Evolutionary conservation across 306 rosid species (phyloP).

Genomic region (Medicago lupulina): DNA sequence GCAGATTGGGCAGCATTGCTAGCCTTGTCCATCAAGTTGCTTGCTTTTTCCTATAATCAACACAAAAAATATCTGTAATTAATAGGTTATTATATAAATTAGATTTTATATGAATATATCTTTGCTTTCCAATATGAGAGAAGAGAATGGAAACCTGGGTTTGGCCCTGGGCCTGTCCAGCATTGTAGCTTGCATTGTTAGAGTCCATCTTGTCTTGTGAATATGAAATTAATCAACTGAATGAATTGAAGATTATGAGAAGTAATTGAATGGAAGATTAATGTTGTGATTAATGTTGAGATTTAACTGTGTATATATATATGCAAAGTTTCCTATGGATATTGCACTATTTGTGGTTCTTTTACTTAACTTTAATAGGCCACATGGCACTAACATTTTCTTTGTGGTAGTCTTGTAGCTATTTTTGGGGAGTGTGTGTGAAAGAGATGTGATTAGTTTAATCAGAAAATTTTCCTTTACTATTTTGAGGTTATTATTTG

Average conservation of each 20-base stretch:
- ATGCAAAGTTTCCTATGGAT: background rate
- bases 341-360: background rate
- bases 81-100: background rate
- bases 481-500: background rate
- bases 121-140: no score
- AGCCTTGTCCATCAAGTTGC: conserved; percentile 59
- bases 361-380: no score
- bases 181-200: conserved; percentile 48
- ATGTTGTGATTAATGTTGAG: background rate
- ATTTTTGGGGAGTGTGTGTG: conserved; percentile 6
- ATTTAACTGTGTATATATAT: conserved; percentile 13
- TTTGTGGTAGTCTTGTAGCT: conserved; percentile 9
- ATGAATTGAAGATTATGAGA: conserved; percentile 14
- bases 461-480: background rate
- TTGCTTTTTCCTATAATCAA: conserved; percentile 60
- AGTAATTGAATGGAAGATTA: background rate
- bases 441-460: background rate
- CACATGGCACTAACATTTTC: background rate
- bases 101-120: no score
- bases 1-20: conserved; percentile 60
- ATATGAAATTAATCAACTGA: background rate
- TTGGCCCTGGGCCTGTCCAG: conserved; percentile 74
- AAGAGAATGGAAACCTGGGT: conserved; percentile 42
- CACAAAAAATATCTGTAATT: background rate
- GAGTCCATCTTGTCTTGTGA: conserved; percentile 43